Evolutionary conservation across 2,329 filamentous ascomycete genomes (phyloP).

Genomic region (Colletotrichum sp.): DNA sequence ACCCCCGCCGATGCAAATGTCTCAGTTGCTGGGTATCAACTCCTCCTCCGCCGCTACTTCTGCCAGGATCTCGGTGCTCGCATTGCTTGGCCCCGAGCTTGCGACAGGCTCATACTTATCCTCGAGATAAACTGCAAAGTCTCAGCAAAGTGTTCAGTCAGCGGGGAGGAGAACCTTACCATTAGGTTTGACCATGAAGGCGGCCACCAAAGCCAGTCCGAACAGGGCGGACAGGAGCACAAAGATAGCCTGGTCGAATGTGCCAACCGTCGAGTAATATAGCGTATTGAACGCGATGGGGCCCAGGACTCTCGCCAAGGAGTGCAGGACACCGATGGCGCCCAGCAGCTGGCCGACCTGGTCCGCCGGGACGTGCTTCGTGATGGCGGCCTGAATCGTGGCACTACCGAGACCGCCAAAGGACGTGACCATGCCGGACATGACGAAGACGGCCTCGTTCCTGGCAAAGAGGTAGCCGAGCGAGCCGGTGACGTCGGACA

Average conservation of each 20-base stretch:
- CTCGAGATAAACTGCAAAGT: constrained; percentile 12
- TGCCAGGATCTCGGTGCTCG: neutral
- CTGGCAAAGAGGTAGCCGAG: constrained; percentile 75
- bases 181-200: constrained; percentile 75
- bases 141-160: neutral
- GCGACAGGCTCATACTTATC: constrained; percentile 3
- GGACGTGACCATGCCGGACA: constrained; percentile 74
- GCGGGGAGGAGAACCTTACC: constrained; percentile 54
- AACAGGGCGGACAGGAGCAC: constrained; percentile 75
- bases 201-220: constrained; percentile 66
- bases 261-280: constrained; percentile 81
- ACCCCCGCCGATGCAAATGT: neutral
- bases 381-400: constrained; percentile 82
- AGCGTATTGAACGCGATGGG: constrained; percentile 86
- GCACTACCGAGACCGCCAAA: constrained; percentile 86
- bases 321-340: constrained; percentile 84
- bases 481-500: constrained; percentile 79
- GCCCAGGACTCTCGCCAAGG: constrained; percentile 77
- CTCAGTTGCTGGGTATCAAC: constrained; percentile 12
- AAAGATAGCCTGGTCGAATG: constrained; percentile 83
- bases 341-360: constrained; percentile 87
- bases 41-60: constrained; percentile 8
- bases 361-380: constrained; percentile 87
- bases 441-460: constrained; percentile 67
- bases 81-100: neutral